Evolutionary conservation across 768 basidiomycete species (phyloP).

Genomic region (Mycena venus): DNA sequence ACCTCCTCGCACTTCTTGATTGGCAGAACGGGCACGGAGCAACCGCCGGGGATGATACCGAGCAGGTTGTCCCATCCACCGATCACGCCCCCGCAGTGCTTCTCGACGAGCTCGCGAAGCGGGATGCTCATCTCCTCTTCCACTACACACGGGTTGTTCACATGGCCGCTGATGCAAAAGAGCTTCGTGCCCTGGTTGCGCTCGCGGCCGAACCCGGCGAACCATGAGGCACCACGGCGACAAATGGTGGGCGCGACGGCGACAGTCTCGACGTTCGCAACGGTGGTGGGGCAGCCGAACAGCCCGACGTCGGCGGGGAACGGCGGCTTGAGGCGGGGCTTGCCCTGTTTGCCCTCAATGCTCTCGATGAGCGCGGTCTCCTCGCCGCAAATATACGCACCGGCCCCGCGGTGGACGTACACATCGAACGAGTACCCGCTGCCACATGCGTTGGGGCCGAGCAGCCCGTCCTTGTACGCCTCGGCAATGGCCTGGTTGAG

Average conservation of each 20-base stretch:
- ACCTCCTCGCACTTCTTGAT: conserved; percentile 88
- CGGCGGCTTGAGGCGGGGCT: conserved; percentile 96
- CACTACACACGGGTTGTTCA: conserved; percentile 97
- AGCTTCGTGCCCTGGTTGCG: conserved; percentile 98
- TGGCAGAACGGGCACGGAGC: conserved; percentile 93
- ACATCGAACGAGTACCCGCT: conserved; percentile 97
- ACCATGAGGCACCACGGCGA: conserved; percentile 90
- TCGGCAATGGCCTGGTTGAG: conserved; percentile 96
- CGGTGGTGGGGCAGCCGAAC: conserved; percentile 97
- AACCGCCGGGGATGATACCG: conserved; percentile 97
- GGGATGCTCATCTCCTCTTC: conserved; percentile 99
- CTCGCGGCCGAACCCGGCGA: conserved; percentile 91
- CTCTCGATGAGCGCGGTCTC: conserved; percentile 98
- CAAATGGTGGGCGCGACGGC: conserved; percentile 98
- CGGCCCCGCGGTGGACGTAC: conserved; percentile 97
- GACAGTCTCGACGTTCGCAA: conserved; percentile 98
- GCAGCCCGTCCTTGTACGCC: conserved; percentile 89
- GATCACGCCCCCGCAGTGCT: conserved; percentile 94
- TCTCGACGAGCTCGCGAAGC: conserved; percentile 92
- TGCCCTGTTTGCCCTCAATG: conserved; percentile 98
- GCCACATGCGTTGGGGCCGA: conserved; percentile 93
- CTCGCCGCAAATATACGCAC: conserved; percentile 98
- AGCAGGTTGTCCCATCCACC: conserved; percentile 98
- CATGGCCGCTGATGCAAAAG: conserved; percentile 96
- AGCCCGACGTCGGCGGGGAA: conserved; percentile 99